These are phyloP conservation scores for Colletotrichum tropicicola DNA, from an alignment of 2,329 filamentous ascomycete species.

Conservation along the genomic window DNA sequence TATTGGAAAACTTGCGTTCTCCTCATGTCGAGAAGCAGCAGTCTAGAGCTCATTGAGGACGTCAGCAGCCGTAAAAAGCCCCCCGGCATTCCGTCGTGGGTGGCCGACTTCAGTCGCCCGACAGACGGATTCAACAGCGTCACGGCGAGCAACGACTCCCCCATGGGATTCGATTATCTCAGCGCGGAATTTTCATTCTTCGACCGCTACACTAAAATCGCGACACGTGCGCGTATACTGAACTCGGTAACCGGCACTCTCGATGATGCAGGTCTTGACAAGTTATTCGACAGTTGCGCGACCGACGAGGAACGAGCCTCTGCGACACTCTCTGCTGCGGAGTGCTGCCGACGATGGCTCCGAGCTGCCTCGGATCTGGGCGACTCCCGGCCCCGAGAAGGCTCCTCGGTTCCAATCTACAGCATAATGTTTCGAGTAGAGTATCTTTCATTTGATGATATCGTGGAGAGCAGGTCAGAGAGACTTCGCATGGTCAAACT, in stretches of 20 bases:
- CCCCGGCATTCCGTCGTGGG: not conserved
- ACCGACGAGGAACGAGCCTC: not conserved
- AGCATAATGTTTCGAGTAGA: not conserved
- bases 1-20: not conserved
- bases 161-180: too few species aligned
- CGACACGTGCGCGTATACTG: not conserved
- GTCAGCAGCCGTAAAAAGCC: not conserved
- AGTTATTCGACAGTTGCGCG: rapidly evolving
- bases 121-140: not conserved
- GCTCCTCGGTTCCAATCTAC: not conserved
- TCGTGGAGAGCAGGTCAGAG: too few species aligned
- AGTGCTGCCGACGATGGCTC: not conserved
- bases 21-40: not conserved
- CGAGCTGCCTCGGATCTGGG: too few species aligned
- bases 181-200: not conserved
- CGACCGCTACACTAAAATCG: not conserved
- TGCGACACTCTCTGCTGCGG: not conserved
- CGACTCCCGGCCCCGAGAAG: too few species aligned
- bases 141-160: not conserved
- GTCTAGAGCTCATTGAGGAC: not conserved
- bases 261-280: not conserved
- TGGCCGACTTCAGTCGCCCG: not conserved
- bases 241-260: not conserved
- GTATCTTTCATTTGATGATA: too few species aligned
- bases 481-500: too few species aligned